Conservation (phyloP, 108 stramenopile genomes). For the Cyclotella atomus region DNA sequence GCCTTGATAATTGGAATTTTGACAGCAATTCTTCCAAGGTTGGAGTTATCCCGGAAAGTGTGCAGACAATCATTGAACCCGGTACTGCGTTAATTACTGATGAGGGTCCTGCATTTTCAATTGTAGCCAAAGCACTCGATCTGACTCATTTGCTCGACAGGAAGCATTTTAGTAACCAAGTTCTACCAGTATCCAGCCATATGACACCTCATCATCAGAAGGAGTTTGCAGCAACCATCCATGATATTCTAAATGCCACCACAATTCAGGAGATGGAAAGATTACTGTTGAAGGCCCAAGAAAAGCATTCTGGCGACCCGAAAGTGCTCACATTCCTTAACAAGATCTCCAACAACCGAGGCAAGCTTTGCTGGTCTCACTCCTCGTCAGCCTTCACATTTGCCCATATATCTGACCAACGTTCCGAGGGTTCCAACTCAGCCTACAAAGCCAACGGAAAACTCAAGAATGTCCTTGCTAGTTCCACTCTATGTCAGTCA, state of each 20-base stretch:
- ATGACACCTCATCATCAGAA: not conserved
- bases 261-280: not conserved
- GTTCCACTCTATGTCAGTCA: not conserved
- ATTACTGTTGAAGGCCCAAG: not conserved
- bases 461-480: not conserved
- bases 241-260: not conserved
- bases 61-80: not conserved
- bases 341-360: not conserved
- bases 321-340: too few relatives aligned
- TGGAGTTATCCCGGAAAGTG: too few relatives aligned
- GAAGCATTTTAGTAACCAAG: not conserved
- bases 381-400: not conserved
- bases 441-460: not conserved
- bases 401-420: not conserved
- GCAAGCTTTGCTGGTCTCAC: not conserved
- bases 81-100: not conserved
- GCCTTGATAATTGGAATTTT: not conserved
- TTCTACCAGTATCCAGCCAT: not conserved
- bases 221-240: not conserved
- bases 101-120: conserved; percentile 3
- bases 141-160: not conserved
- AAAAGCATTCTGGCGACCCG: not conserved
- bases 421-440: not conserved
- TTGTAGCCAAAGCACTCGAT: not conserved
- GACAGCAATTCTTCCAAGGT: too few relatives aligned